phyloP scores from a whole-genome alignment of 371 early-diverging fungal species.

The Chytridium lagenaria region DNA sequence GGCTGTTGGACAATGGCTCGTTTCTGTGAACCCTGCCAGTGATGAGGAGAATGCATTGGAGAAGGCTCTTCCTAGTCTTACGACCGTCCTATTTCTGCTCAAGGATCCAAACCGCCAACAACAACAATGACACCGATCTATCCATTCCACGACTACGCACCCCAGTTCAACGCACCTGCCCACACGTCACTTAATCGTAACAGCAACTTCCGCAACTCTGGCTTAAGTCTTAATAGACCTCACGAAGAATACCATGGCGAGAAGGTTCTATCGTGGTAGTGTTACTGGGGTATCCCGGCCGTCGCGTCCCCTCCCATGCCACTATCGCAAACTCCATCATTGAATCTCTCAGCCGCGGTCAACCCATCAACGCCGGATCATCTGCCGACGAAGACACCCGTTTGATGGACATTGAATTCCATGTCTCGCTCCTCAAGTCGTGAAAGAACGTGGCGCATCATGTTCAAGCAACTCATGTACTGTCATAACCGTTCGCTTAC shows the following conservation, averaged over 20 bases:
- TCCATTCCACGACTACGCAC: too few species aligned
- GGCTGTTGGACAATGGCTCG: neutral
- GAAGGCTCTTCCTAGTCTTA: too few species aligned
- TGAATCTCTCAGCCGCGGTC: neutral
- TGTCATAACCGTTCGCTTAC: constrained; percentile 39
- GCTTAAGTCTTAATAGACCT: too few species aligned
- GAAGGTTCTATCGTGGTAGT: too few species aligned
- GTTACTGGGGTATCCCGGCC: neutral
- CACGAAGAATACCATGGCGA: too few species aligned
- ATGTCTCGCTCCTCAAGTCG: constrained; percentile 12
- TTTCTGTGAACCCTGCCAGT: neutral
- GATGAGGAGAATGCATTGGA: neutral
- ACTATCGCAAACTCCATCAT: constrained; percentile 1
- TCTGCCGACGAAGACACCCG: constrained; percentile 1
- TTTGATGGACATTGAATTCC: constrained; percentile 16
- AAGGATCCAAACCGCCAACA: too few species aligned
- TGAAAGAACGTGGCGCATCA: constrained; percentile 20
- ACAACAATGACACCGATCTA: too few species aligned
- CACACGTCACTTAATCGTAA: too few species aligned
- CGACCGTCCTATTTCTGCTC: too few species aligned
- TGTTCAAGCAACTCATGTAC: constrained; percentile 22
- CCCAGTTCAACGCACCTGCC: too few species aligned
- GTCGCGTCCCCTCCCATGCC: neutral
- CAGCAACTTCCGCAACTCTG: too few species aligned
- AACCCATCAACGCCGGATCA: neutral